These are phyloP conservation scores for Amanita exitialis DNA, from an alignment of 768 basidiomycete genomes.

Conservation along the genomic window DNA sequence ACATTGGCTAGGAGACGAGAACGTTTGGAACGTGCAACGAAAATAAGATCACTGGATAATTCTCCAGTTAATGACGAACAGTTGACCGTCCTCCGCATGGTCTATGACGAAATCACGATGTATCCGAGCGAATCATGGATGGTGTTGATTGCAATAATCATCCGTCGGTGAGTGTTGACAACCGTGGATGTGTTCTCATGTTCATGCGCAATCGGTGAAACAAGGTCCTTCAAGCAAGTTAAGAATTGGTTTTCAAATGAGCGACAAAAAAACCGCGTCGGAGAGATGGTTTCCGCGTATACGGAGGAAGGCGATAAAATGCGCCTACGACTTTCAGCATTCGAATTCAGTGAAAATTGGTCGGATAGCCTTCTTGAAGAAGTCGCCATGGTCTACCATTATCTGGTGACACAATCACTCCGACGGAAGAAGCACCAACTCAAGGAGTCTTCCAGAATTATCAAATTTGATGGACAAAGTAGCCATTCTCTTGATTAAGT, in stretches of 20 bases:
- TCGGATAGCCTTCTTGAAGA: slow-evolving; percentile 54
- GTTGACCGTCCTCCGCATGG: slow-evolving; percentile 48
- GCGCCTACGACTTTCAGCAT: slow-evolving; percentile 37
- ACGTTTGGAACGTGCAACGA: slow-evolving; percentile 25
- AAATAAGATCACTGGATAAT: slow-evolving; percentile 36
- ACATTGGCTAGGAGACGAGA: slow-evolving; percentile 23
- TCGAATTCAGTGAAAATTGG: slow-evolving; percentile 44
- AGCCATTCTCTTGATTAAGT: slow-evolving; percentile 5
- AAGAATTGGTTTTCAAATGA: slow-evolving; percentile 65
- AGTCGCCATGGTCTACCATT: slow-evolving; percentile 49
- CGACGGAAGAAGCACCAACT: slow-evolving; percentile 10
- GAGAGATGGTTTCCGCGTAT: slow-evolving; percentile 28
- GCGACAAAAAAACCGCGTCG: slow-evolving; percentile 34
- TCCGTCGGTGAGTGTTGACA: slow-evolving; percentile 32
- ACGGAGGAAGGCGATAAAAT: slow-evolving; percentile 32
- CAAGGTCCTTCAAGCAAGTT: slow-evolving; percentile 48
- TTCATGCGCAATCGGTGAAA: not conserved
- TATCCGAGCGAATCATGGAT: slow-evolving; percentile 57
- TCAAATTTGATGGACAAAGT: slow-evolving; percentile 4
- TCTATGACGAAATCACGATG: slow-evolving; percentile 56
- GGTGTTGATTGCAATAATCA: slow-evolving; percentile 45
- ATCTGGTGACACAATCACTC: slow-evolving; percentile 23
- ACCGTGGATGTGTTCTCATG: not conserved
- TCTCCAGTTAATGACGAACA: slow-evolving; percentile 50
- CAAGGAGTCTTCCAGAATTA: not conserved